Base-by-base conservation (phyloP, 2,329 filamentous ascomycete species). In the Byssoonygena ceratinophila region DNA sequence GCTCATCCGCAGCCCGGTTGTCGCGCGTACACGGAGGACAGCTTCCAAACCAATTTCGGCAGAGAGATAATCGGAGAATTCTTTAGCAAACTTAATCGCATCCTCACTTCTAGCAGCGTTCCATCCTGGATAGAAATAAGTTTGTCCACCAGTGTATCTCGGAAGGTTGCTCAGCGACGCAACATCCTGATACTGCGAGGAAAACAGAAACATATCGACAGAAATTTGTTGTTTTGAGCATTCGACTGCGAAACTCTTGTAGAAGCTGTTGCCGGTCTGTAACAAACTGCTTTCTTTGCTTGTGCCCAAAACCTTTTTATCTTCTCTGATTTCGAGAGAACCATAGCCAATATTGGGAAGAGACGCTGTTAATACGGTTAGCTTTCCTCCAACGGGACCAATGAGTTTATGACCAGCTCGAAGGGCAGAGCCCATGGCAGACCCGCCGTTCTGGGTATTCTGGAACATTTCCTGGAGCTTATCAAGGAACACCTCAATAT, bases 151-250 rank as follows among this genome's bases (percentile, higher is more conserved):
- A 22, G 92, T 97, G 67, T 97, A 98, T 61, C 92, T 79, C 44
- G 92, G 92, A 46, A 98, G 76, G 68, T 96, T 96, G 75, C 89
- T 95, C 51, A 98, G 76, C 29, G 90, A 95, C 4, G 92, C 92
- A 48, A 98, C 92, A 66, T 98, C 92, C 70, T 97, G 92, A 68
- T 98, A 96, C 66, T 92, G 87, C 14, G 88, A 90, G 3, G 87
- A 92, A 73, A 95, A 96, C 47, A 96, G 76, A 75, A 96, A 96
- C 90, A 96, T 96, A 68, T 96, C 90, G 60, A 98, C 89, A 0
- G 90, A 97, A 25, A 98, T 92, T 70, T 98, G 92, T 60, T 94
- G 94, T 75, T 98, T 98, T 34, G 90, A 96, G 71, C 92, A 98
- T 67, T 98, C 92, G 2, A 98, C 92, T 0, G 92, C 92, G 64